These are phyloP conservation scores for Angomonas deanei DNA, from an alignment of 208 protist species.

Conservation along the genomic window DNA sequence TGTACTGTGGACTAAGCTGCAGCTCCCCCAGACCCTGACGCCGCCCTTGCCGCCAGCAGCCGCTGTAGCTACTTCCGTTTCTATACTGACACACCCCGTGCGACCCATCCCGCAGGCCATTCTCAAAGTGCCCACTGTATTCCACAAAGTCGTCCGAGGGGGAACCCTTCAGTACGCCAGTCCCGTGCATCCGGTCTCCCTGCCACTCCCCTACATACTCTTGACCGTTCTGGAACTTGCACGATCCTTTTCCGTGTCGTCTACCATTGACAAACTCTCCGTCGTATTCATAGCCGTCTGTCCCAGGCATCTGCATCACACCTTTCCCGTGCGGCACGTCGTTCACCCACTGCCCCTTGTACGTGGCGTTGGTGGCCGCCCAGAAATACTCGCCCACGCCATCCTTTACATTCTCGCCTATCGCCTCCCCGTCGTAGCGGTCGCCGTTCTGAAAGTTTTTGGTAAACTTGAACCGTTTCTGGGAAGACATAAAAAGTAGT, in stretches of 20 bases:
- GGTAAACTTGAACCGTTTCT: conserved; percentile 38
- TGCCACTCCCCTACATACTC: conserved; percentile 79
- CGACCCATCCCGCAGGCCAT: conserved; percentile 44
- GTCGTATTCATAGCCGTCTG: conserved; percentile 59
- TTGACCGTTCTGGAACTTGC: conserved; percentile 66
- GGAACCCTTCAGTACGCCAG: conserved; percentile 46
- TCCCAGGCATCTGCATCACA: conserved; percentile 39
- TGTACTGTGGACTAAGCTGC: conserved; percentile 15
- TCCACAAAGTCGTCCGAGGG: conserved; percentile 52
- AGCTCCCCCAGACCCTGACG: conserved; percentile 63
- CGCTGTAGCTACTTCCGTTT: conserved; percentile 74
- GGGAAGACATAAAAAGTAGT: background rate
- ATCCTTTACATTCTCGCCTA: conserved; percentile 62
- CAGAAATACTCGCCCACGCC: conserved; percentile 58
- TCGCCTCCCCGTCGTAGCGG: conserved; percentile 53
- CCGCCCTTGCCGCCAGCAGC: conserved; percentile 52
- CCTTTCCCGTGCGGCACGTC: conserved; percentile 58
- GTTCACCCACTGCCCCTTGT: conserved; percentile 48
- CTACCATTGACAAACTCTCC: conserved; percentile 51
- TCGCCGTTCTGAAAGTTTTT: conserved; percentile 72
- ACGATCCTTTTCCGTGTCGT: conserved; percentile 63
- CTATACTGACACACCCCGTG: conserved; percentile 59
- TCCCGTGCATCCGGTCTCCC: conserved; percentile 73
- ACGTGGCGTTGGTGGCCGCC: conserved; percentile 42
- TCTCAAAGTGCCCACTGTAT: conserved; percentile 63